phyloP scores from a whole-genome alignment of 108 stramenopile genomes.

The Discostella pseudostelligera region DNA sequence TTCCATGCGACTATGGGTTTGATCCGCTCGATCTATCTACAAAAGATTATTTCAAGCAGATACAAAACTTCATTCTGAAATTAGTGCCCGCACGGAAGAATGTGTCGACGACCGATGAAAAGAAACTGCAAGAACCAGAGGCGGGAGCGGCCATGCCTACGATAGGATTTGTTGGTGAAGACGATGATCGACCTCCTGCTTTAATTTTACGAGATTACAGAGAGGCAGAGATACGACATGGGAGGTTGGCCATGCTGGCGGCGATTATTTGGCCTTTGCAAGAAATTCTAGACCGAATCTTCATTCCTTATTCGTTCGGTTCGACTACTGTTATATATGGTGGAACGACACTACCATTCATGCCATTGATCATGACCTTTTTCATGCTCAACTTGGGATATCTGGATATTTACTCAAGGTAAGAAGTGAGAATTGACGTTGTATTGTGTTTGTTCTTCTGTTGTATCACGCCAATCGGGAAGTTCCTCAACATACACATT shows the following conservation, averaged over 20 bases:
- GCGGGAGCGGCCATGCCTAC: constrained; percentile 39
- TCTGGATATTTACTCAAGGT: constrained; percentile 69
- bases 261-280: constrained; percentile 84
- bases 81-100: constrained; percentile 50
- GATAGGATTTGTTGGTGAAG: constrained; percentile 27
- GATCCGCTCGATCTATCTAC: constrained; percentile 75
- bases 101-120: constrained; percentile 3
- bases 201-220: constrained; percentile 82
- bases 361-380: constrained; percentile 76
- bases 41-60: constrained; percentile 66
- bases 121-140: constrained; percentile 14
- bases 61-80: constrained; percentile 55
- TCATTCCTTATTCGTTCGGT: constrained; percentile 62
- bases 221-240: constrained; percentile 90
- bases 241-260: constrained; percentile 88
- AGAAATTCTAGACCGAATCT: constrained; percentile 73
- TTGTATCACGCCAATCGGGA: too few species aligned
- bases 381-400: constrained; percentile 84
- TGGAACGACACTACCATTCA: constrained; percentile 71
- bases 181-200: constrained; percentile 61
- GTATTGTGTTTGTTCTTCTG: too few species aligned
- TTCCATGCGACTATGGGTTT: constrained; percentile 87
- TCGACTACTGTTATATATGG: constrained; percentile 65
- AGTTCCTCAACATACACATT: too few species aligned
- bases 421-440: too few species aligned